Evolutionary conservation across 257 asterid genomes (phyloP).

Genomic region (Salvia rosmarinus): DNA sequence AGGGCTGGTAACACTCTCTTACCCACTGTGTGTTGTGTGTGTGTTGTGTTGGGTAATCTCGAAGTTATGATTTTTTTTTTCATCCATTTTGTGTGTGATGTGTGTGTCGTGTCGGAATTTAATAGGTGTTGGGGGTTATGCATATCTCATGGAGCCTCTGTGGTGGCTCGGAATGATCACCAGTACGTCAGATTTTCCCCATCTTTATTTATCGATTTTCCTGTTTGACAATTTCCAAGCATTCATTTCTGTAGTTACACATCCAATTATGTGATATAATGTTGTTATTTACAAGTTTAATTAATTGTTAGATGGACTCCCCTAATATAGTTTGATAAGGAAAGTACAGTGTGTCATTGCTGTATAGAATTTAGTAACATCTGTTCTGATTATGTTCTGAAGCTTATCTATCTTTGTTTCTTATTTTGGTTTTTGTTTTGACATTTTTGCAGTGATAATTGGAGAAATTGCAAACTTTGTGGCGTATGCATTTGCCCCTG

Average conservation of each 20-base stretch:
- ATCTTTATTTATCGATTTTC: neutral
- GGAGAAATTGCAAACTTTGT: conserved; percentile 88
- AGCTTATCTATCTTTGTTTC: conserved; percentile 9
- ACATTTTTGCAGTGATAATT: conserved; percentile 57
- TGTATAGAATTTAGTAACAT: neutral
- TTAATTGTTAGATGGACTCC: conserved; percentile 2
- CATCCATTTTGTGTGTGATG: neutral
- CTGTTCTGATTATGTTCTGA: neutral
- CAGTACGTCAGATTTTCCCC: conserved; percentile 47
- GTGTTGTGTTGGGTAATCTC: neutral
- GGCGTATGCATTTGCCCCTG: conserved; percentile 94
- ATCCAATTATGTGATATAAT: neutral
- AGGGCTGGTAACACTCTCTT: conserved; percentile 59
- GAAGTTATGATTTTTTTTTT: conserved; percentile 17
- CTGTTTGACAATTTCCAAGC: neutral
- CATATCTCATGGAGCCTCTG: conserved; percentile 85
- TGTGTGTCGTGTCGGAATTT: conserved; percentile 29
- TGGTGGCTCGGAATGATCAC: conserved; percentile 94
- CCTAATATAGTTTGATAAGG: neutral
- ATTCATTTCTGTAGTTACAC: neutral
- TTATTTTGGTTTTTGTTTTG: neutral
- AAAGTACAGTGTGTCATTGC: conserved; percentile 10
- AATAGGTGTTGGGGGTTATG: conserved; percentile 76
- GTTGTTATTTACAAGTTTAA: neutral
- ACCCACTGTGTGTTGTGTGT: neutral